Evolutionary conservation across 192 early-diverging fungal genomes (phyloP).

Genomic region (Funneliformis mosseae): DNA sequence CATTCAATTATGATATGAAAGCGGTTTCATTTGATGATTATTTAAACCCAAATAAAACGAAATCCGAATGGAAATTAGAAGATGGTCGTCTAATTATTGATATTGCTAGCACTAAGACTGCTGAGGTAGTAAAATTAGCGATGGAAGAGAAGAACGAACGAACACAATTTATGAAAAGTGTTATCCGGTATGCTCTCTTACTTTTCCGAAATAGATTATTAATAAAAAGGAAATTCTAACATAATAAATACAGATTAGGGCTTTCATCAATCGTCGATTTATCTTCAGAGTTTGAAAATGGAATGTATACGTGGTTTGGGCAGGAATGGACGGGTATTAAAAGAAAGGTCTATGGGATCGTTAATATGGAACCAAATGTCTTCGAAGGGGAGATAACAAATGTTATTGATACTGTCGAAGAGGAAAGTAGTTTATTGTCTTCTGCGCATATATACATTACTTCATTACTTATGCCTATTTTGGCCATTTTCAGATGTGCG

Average conservation of each 20-base stretch:
- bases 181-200: conserved; percentile 29
- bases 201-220: conserved; percentile 11
- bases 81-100: conserved; percentile 19
- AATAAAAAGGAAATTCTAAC: neutral
- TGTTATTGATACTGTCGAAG: conserved; percentile 22
- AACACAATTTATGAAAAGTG: conserved; percentile 16
- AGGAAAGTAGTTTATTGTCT: conserved; percentile 8
- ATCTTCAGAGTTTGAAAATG: conserved; percentile 30
- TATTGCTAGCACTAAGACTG: conserved; percentile 2
- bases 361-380: conserved; percentile 20
- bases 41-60: neutral
- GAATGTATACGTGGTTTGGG: conserved; percentile 34
- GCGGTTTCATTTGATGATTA: neutral
- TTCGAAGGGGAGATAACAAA: conserved; percentile 30
- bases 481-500: conserved; percentile 12
- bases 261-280: conserved; percentile 34
- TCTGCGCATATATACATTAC: neutral
- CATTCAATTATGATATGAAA: neutral
- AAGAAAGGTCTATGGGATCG: conserved; percentile 26
- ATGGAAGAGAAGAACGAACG: neutral
- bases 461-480: conserved; percentile 13
- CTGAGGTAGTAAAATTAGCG: neutral
- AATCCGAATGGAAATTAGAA: conserved; percentile 27
- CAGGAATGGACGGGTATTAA: conserved; percentile 26
- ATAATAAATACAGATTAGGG: conserved; percentile 23